phyloP scores from a whole-genome alignment of 257 asterid species.

The Penstemon newberryi region DNA sequence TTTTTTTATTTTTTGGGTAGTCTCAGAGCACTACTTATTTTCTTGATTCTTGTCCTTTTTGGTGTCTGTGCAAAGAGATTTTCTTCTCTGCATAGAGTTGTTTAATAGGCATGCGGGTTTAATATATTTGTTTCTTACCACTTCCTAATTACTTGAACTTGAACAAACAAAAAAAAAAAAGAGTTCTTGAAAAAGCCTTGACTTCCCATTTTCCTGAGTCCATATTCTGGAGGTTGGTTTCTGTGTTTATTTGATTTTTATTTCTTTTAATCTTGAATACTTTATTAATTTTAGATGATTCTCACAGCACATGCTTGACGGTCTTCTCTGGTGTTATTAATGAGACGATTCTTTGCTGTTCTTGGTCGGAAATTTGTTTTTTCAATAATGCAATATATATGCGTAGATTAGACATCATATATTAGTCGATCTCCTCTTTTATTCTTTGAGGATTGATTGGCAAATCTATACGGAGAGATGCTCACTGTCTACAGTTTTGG shows the following conservation, averaged over 20 bases:
- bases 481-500: conserved; percentile 44
- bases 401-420: no score
- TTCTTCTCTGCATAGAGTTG: conserved; percentile 25
- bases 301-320: conserved; percentile 21
- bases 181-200: conserved; percentile 16
- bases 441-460: conserved; percentile 17
- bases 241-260: background rate
- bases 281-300: conserved; percentile 20
- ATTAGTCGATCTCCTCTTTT: conserved; percentile 1
- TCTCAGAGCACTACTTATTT: conserved; percentile 22
- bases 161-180: background rate
- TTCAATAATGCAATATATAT: no score
- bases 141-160: no score
- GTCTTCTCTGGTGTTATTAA: conserved; percentile 10
- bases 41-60: conserved; percentile 42
- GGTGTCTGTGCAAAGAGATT: conserved; percentile 41
- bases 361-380: conserved; percentile 12
- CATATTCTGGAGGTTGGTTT: conserved; percentile 16
- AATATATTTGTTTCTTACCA: no score
- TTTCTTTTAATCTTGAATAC: background rate
- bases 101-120: background rate
- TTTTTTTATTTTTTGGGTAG: conserved; percentile 24
- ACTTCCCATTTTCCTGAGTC: conserved; percentile 20
- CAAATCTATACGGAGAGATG: conserved; percentile 42
- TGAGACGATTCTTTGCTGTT: conserved; percentile 35